A percentile compares a stretch with the other conserved stretches of the same genome.
Evolutionary conservation across 495 filamentous ascomycete genomes (phyloP).

Genomic region (Hypoxylon trugodes): DNA sequence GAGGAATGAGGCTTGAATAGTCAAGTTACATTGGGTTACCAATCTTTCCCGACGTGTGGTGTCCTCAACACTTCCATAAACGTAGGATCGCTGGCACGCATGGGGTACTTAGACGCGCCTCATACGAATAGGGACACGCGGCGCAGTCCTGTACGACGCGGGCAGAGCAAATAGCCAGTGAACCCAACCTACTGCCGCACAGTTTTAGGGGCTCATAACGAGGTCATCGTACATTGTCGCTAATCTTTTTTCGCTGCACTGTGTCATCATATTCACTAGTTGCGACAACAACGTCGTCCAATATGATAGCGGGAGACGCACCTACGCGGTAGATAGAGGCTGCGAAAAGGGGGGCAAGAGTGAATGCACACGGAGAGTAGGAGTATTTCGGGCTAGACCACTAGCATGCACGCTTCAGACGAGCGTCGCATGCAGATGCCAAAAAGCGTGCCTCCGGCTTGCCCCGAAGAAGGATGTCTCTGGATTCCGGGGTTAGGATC

Average conservation of each 20-base stretch:
- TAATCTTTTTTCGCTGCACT: conserved; percentile 24
- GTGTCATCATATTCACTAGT: conserved; percentile 28
- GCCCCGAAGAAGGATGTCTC: conserved; percentile 19
- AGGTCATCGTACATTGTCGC: conserved; percentile 31
- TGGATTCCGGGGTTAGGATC: conserved; percentile 39
- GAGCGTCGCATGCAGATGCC: conserved; percentile 37
- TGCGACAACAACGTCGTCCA: conserved; percentile 10
- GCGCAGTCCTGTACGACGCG: conserved; percentile 3
- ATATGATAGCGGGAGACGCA: conserved; percentile 6
- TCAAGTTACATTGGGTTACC: conserved; percentile 15
- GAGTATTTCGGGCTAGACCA: conserved; percentile 31
- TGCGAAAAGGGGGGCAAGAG: conserved; percentile 11
- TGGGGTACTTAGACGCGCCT: conserved; percentile 6
- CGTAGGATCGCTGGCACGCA: conserved; percentile 9
- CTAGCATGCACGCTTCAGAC: conserved; percentile 21
- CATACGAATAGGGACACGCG: conserved; percentile 11
- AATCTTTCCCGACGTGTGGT: conserved; percentile 1
- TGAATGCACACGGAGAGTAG: conserved; percentile 18
- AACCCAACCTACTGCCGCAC: not conserved
- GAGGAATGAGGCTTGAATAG: conserved; percentile 20
- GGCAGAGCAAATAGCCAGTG: not conserved
- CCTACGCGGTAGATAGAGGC: conserved; percentile 7
- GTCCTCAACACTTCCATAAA: conserved; percentile 3
- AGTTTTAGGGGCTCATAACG: not conserved
- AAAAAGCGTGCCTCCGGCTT: conserved; percentile 38